These are phyloP conservation scores for Kodamaea lidongshanica DNA, from an alignment of 805 yeast genomes.

Conservation along the genomic window DNA sequence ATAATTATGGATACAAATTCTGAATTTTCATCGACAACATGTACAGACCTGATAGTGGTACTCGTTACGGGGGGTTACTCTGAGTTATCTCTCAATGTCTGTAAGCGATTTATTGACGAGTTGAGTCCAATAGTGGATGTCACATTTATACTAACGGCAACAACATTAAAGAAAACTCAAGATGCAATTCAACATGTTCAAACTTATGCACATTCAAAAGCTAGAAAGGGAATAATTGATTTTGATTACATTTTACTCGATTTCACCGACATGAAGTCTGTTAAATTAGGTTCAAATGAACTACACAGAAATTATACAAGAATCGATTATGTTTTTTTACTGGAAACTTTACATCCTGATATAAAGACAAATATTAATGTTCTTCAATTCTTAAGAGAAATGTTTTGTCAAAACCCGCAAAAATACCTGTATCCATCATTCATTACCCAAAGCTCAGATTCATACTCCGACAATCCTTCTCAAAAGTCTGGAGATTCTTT, in stretches of 20 bases:
- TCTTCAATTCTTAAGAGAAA: slow-evolving; percentile 1
- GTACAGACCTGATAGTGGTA: slow-evolving; percentile 6
- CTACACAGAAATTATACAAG: slow-evolving; percentile 54
- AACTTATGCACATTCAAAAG: slow-evolving; percentile 24
- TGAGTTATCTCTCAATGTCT: slow-evolving; percentile 5
- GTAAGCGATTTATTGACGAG: slow-evolving; percentile 7
- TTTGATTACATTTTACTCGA: slow-evolving; percentile 85
- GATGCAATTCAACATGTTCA: slow-evolving; percentile 53
- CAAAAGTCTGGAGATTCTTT: slow-evolving; percentile 67
- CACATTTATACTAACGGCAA: slow-evolving; percentile 80
- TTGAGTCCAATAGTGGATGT: slow-evolving; percentile 20
- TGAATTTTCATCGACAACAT: slow-evolving; percentile 5
- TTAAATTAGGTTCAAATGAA: slow-evolving; percentile 65
- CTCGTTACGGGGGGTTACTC: slow-evolving; percentile 9
- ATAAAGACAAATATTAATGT: slow-evolving; percentile 16
- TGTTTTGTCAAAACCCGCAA: slow-evolving; percentile 1
- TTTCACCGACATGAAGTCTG: slow-evolving; percentile 80
- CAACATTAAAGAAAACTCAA: slow-evolving; percentile 78
- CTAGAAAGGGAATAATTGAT: slow-evolving; percentile 55
- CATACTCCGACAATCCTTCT: not conserved
- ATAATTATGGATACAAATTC: slow-evolving; percentile 5
- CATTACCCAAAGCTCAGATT: slow-evolving; percentile 77
- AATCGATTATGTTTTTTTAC: slow-evolving; percentile 73
- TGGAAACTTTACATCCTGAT: slow-evolving; percentile 19
- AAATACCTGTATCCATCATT: slow-evolving; percentile 66